These are phyloP conservation scores for Termitomyces sp. DNA, from an alignment of 768 basidiomycete species.

Conservation along the genomic window DNA sequence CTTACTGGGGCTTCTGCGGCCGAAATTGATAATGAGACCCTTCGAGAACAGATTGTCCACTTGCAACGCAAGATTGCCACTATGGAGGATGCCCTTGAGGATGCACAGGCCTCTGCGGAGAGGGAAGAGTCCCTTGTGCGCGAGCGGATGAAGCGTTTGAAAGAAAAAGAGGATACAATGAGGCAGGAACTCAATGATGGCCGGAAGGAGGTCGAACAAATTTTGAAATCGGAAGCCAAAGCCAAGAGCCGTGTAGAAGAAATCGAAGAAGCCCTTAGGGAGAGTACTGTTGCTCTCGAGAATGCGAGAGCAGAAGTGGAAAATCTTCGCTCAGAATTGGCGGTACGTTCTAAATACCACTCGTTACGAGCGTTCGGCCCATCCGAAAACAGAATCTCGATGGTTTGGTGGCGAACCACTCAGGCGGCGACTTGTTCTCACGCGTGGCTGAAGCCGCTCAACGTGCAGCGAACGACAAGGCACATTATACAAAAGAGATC, in stretches of 20 bases:
- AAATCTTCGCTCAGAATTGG: conserved; percentile 63
- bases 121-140: conserved; percentile 64
- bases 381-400: conserved; percentile 55
- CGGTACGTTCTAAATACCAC: conserved; percentile 44
- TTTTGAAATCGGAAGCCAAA: conserved; percentile 56
- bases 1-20: conserved; percentile 60
- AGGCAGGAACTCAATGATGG: conserved; percentile 69
- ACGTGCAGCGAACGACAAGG: conserved; percentile 48
- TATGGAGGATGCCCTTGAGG: conserved; percentile 86
- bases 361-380: not conserved
- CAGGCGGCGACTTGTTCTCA: conserved; percentile 38
- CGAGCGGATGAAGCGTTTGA: conserved; percentile 62
- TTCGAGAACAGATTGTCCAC: conserved; percentile 88
- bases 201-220: conserved; percentile 61
- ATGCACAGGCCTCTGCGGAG: conserved; percentile 66
- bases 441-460: conserved; percentile 46
- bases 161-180: conserved; percentile 70
- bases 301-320: conserved; percentile 91
- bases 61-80: conserved; percentile 70
- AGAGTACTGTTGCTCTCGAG: conserved; percentile 85
- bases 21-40: conserved; percentile 92
- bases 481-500: conserved; percentile 55
- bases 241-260: conserved; percentile 74
- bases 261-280: conserved; percentile 84
- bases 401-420: conserved; percentile 45